A percentile compares a stretch with the other conserved stretches of the same genome.
Evolutionary conservation across 345 rosid species (phyloP).

Genomic region (Salix viminalis): DNA sequence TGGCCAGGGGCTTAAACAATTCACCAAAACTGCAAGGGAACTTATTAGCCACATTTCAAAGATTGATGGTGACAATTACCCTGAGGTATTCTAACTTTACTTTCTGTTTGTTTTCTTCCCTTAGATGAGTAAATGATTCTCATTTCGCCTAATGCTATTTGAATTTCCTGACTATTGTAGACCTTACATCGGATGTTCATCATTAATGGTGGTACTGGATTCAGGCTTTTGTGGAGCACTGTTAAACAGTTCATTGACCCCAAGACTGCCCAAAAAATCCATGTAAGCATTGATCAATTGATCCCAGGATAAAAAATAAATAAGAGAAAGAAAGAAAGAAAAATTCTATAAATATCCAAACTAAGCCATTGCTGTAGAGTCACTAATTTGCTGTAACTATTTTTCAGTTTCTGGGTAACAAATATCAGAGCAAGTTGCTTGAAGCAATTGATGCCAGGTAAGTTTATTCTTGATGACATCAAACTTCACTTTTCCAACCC

Average conservation of each 20-base stretch:
- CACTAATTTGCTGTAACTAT: constrained; percentile 17
- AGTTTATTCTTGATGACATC: constrained; percentile 11
- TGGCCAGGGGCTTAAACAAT: constrained; percentile 78
- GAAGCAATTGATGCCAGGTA: constrained; percentile 75
- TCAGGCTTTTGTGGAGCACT: constrained; percentile 82
- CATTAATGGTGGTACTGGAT: constrained; percentile 90
- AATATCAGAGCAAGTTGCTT: constrained; percentile 85
- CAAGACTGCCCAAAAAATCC: constrained; percentile 81
- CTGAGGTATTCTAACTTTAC: constrained; percentile 49
- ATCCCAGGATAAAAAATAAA: background rate
- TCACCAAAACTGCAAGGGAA: constrained; percentile 81
- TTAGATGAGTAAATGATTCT: background rate
- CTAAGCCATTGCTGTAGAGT: background rate
- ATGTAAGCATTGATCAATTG: constrained; percentile 36
- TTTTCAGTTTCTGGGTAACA: constrained; percentile 80
- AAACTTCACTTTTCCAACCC: background rate
- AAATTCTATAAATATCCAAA: background rate
- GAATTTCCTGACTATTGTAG: constrained; percentile 34
- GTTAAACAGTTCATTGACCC: constrained; percentile 80
- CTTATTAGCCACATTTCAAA: constrained; percentile 63
- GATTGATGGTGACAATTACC: constrained; percentile 81
- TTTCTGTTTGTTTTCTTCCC: background rate
- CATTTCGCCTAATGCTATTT: constrained; percentile 8
- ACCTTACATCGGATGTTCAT: constrained; percentile 91
- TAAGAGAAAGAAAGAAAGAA: too few species aligned